Evolutionary conservation across 371 early-diverging fungal species (phyloP).

Genomic region (Gilbertella persicaria): DNA sequence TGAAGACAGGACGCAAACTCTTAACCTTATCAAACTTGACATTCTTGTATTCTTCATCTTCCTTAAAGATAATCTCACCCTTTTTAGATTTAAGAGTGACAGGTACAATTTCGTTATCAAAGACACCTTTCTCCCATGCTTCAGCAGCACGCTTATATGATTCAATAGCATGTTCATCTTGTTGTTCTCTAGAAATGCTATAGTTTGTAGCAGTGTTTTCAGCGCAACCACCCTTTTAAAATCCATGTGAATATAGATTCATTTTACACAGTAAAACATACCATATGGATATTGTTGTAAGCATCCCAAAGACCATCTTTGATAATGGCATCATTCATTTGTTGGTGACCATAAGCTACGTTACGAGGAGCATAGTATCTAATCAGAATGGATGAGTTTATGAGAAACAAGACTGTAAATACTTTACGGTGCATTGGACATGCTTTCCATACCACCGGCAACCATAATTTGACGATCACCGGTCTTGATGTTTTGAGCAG

Average conservation of each 20-base stretch:
- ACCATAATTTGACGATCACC: conserved; percentile 70
- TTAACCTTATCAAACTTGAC: conserved; percentile 71
- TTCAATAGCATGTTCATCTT: conserved; percentile 88
- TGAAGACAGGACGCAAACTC: conserved; percentile 58
- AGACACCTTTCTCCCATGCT: conserved; percentile 77
- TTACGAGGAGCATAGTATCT: conserved; percentile 70
- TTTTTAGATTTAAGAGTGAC: conserved; percentile 79
- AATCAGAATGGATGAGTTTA: neutral
- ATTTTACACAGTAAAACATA: neutral
- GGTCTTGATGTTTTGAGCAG: conserved; percentile 65
- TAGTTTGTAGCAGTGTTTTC: conserved; percentile 89
- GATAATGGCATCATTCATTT: conserved; percentile 83
- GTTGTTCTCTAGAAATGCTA: conserved; percentile 80
- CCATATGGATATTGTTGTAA: conserved; percentile 78
- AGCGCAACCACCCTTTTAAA: conserved; percentile 88
- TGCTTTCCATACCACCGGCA: conserved; percentile 96
- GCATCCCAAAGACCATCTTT: conserved; percentile 96
- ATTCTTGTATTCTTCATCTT: conserved; percentile 90
- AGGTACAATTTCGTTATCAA: conserved; percentile 85
- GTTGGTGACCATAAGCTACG: conserved; percentile 82
- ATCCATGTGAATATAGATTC: neutral
- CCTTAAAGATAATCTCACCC: conserved; percentile 67
- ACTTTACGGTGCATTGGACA: conserved; percentile 87
- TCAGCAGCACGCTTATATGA: conserved; percentile 87
- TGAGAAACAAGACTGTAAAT: conserved; percentile 1